A percentile compares a stretch with the other conserved stretches of the same genome.
Conservation (phyloP, 768 basidiomycete genomes). For the Hortiboletus campestris region DNA sequence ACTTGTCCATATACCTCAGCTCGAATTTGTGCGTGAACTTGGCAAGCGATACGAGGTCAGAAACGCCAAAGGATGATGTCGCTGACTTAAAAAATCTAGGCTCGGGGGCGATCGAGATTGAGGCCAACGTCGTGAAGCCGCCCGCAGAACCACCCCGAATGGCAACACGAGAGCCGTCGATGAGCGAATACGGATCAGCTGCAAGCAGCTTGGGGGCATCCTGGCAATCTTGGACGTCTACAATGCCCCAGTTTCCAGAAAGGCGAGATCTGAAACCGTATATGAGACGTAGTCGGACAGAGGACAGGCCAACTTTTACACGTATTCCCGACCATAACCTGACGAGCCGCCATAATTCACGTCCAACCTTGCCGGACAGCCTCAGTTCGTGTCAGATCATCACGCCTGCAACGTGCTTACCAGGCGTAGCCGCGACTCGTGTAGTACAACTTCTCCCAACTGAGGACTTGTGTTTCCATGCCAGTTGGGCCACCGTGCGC, state of each 20-base stretch:
- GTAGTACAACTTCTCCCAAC: conserved; percentile 59
- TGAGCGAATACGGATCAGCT: conserved; percentile 43
- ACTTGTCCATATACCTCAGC: conserved; percentile 52
- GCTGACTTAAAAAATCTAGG: conserved; percentile 56
- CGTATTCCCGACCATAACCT: conserved; percentile 70
- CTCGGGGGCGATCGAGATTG: conserved; percentile 41
- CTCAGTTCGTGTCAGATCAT: background rate
- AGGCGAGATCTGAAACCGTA: conserved; percentile 45
- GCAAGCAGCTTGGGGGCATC: conserved; percentile 53
- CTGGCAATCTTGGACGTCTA: conserved; percentile 66
- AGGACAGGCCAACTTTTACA: conserved; percentile 27
- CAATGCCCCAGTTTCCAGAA: conserved; percentile 66
- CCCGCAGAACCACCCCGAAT: conserved; percentile 76
- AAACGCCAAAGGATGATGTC: conserved; percentile 66
- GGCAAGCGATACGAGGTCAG: conserved; percentile 55
- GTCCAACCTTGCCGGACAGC: conserved; percentile 46
- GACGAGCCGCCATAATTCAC: conserved; percentile 79
- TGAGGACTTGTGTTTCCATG: conserved; percentile 44
- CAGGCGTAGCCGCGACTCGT: conserved; percentile 74
- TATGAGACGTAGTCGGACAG: background rate
- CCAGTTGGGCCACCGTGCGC: conserved; percentile 75
- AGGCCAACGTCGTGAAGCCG: conserved; percentile 63
- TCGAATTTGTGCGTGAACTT: conserved; percentile 75
- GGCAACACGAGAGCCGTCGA: conserved; percentile 61
- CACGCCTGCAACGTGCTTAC: conserved; percentile 34